phyloP scores from a whole-genome alignment of 2,329 filamentous ascomycete species.

The Pseudocercospora musae region DNA sequence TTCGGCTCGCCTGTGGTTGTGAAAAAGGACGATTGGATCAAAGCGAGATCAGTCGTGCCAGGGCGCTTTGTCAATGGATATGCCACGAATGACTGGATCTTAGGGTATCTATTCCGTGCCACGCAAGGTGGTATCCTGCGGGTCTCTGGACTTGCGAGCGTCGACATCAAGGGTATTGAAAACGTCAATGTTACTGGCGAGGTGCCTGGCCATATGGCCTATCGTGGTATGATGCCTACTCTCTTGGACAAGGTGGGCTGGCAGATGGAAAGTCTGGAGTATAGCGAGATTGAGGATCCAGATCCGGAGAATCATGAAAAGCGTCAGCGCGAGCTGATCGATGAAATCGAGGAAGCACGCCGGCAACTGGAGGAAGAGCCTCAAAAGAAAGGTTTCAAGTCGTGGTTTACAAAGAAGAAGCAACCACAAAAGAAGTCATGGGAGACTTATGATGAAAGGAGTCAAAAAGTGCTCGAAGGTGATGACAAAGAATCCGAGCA shows the following conservation, averaged over 20 bases:
- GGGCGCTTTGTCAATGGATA: slow-evolving; percentile 96
- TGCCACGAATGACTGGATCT: slow-evolving; percentile 93
- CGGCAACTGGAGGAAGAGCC: slow-evolving; percentile 79
- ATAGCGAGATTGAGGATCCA: slow-evolving; percentile 93
- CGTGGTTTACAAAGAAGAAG: slow-evolving; percentile 81
- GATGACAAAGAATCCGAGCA: slow-evolving; percentile 46
- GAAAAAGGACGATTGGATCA: slow-evolving; percentile 84
- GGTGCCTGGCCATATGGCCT: slow-evolving; percentile 94
- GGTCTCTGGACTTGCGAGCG: slow-evolving; percentile 75
- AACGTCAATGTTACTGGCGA: slow-evolving; percentile 84
- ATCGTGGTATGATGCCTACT: slow-evolving; percentile 85
- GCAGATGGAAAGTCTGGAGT: slow-evolving; percentile 89
- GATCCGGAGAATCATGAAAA: slow-evolving; percentile 89
- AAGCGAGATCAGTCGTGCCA: slow-evolving; percentile 75
- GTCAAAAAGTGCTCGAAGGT: slow-evolving; percentile 40
- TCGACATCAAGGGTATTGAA: slow-evolving; percentile 80
- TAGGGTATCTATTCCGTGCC: slow-evolving; percentile 88
- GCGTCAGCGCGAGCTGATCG: slow-evolving; percentile 87
- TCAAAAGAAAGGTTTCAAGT: slow-evolving; percentile 62
- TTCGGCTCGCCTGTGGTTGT: slow-evolving; percentile 91
- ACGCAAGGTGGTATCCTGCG: slow-evolving; percentile 88
- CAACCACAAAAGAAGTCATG: slow-evolving; percentile 76
- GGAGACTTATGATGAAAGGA: slow-evolving; percentile 83
- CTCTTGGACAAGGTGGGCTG: slow-evolving; percentile 85
- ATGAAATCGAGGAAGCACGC: slow-evolving; percentile 91